Conservation (phyloP, 345 rosid species). For the Draba incana region DNA sequence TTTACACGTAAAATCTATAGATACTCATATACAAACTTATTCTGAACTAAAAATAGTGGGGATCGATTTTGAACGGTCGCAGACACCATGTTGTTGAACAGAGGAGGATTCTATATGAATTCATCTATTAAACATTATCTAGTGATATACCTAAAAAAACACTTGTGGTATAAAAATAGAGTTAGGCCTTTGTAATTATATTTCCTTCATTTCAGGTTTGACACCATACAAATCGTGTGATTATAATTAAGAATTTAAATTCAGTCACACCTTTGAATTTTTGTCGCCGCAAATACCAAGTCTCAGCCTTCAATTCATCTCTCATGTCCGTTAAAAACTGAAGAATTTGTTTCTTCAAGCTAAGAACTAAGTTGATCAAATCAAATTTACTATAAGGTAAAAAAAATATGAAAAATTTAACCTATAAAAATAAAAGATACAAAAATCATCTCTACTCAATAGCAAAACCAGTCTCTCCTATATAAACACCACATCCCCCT, state of each 20-base stretch:
- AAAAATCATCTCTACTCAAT: neutral
- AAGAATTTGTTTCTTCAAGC: neutral
- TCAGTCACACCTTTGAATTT: neutral
- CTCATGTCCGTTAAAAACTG: slow-evolving; percentile 20
- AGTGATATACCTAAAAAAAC: too few relatives aligned
- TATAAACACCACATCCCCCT: neutral
- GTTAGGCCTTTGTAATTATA: neutral
- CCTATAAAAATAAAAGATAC: neutral
- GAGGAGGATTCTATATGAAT: too few relatives aligned
- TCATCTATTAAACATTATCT: too few relatives aligned
- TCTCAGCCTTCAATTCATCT: neutral
- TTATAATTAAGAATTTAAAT: neutral
- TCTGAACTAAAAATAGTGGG: too few relatives aligned
- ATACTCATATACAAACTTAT: too few relatives aligned
- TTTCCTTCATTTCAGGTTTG: slow-evolving; percentile 8
- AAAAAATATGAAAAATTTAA: neutral
- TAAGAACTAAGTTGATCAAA: neutral
- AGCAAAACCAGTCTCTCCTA: neutral
- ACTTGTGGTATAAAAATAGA: too few relatives aligned
- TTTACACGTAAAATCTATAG: too few relatives aligned
- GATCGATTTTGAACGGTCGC: too few relatives aligned
- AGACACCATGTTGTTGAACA: too few relatives aligned
- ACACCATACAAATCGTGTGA: neutral
- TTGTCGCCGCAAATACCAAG: slow-evolving; percentile 10
- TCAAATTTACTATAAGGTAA: neutral